Evolutionary conservation across 2,329 filamentous ascomycete species (phyloP), one percentile per base, ranked within the genome.

Genomic region (Proliferodiscus dingleyae): DNA sequence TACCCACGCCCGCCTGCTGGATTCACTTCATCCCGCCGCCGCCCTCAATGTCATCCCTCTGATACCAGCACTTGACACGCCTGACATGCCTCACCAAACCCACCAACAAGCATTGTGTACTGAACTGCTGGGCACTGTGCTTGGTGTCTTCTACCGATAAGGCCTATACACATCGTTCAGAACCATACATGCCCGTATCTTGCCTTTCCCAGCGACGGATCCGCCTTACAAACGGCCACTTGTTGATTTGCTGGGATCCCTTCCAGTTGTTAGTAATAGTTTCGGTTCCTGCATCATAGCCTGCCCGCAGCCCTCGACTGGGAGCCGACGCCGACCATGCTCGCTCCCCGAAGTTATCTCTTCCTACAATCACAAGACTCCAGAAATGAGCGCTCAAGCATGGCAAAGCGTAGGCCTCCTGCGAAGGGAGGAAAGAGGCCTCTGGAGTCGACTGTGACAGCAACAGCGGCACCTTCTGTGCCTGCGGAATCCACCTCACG

Each of bases 291-390:
- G 15, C 37, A n/a, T n/a, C 37, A 40, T 40, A 26, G 24, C 24
- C 22, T 26, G 19, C 28, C 24, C 32, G 16, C 22, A 18, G 29
- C 40, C 40, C 32, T n/a, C 9, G 37, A 32, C 29, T 33, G 16
- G 23, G n/a, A n/a, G n/a, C n/a, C n/a, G n/a, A n/a, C n/a, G 4
- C 33, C 41, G 46, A 58, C 43, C 26, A 61, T 60, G 58, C 34
- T 59, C 29, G 50, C 53, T 46, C 54, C 57, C 19, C 46, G 58
- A 41, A 54, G 49, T 16, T 60, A 57, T 34, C 49, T 58, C 10
- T 62, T 61, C 47, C 41, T 49, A 23, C 38, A 50, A 37, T 24
- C 49, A 19, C 52, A 32, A 38, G 46, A 53, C 19, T 13, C 18
- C 30, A 51, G 51, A 24, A 18, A 55, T 55, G 53, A 53, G 18